A percentile compares a stretch with the other conserved stretches of the same genome.
phyloP scores from a whole-genome alignment of 345 rosid species.

The Gossypioides kirkii region DNA sequence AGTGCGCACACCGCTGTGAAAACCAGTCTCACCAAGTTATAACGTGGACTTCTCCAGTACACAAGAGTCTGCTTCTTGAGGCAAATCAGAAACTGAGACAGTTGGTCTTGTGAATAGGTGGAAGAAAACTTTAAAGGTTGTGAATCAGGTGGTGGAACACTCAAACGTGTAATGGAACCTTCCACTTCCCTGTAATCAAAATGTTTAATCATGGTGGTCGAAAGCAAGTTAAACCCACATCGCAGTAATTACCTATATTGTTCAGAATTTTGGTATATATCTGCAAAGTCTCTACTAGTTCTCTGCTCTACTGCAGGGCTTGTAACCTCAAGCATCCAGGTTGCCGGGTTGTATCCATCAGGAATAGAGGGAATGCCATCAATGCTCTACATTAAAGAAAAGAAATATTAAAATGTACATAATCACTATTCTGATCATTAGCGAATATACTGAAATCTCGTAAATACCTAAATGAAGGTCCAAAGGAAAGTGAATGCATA shows the following conservation, averaged over 20 bases:
- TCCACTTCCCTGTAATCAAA: conserved; percentile 54
- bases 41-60: conserved; percentile 92
- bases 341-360: conserved; percentile 80
- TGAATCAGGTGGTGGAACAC: conserved; percentile 64
- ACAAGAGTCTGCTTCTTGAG: conserved; percentile 84
- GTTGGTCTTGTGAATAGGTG: conserved; percentile 42
- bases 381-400: conserved; percentile 40
- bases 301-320: conserved; percentile 59
- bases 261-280: conserved; percentile 50
- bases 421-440: neutral
- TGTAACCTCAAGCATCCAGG: conserved; percentile 97
- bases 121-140: conserved; percentile 52
- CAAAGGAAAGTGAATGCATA: neutral
- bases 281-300: conserved; percentile 62
- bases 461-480: neutral
- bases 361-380: conserved; percentile 56
- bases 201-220: neutral
- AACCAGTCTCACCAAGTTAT: conserved; percentile 60
- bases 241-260: conserved; percentile 46
- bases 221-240: neutral
- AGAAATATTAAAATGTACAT: neutral
- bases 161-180: conserved; percentile 42
- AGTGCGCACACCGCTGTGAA: conserved; percentile 57
- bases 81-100: conserved; percentile 57
- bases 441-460: neutral